phyloP scores from a whole-genome alignment of 345 rosid genomes.

The Psidium friedrichsthalianum region DNA sequence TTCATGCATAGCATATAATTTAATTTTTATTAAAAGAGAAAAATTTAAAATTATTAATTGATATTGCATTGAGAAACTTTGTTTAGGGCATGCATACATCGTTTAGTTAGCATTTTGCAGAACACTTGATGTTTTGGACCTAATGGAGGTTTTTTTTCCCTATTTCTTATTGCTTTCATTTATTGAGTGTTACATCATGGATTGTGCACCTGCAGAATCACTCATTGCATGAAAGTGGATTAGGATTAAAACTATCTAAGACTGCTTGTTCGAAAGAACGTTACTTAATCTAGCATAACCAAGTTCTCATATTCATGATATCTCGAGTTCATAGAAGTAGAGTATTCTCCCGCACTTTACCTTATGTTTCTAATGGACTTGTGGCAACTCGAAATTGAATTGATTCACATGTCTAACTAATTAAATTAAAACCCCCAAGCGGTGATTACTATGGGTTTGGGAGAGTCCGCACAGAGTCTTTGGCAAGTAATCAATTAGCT shows the following conservation, averaged over 20 bases:
- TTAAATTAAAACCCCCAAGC: neutral
- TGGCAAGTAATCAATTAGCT: neutral
- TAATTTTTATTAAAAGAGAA: no score
- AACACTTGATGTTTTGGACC: neutral
- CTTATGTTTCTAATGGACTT: neutral
- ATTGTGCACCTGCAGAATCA: neutral
- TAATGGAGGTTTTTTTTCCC: no score
- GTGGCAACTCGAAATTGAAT: neutral
- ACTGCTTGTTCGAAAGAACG: fast-evolving
- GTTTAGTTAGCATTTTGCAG: neutral
- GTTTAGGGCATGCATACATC: neutral
- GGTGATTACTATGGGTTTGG: neutral
- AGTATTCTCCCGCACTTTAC: neutral
- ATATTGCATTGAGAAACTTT: neutral
- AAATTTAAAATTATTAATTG: neutral
- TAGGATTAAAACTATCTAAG: neutral
- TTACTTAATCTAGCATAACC: neutral
- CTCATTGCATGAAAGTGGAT: neutral
- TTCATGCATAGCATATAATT: neutral
- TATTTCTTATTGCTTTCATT: neutral
- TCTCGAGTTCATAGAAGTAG: neutral
- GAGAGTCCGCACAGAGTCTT: neutral
- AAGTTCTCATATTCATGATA: neutral
- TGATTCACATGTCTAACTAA: neutral
- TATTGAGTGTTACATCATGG: neutral